Base-by-base conservation (phyloP, 306 rosid species). In the Clitoria ternatea region DNA sequence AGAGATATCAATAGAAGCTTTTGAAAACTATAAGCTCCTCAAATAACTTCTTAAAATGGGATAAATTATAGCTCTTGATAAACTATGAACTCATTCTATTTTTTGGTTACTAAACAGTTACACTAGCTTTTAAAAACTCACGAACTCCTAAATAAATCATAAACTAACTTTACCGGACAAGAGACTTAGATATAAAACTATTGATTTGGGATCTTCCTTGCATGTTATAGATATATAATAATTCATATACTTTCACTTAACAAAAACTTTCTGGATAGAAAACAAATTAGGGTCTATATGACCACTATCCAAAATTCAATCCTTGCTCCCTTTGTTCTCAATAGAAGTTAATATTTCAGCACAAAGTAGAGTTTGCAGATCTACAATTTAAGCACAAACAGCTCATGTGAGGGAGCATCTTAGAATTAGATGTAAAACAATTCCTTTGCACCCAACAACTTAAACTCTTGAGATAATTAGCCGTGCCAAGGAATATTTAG, bases 401-500 rank as follows among this genome's bases (percentile, higher is more conserved):
- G 54, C n/a, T 55, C 40, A 24, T 20, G 32, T 40, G 13, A 24
- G 20, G 23, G 65, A 20, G 18, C 55, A 17, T 42, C 1, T 42
- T 42, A 27, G 29, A 55, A 1, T 42, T 42, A 27, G 29, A 55
- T 40, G 27, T 42, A 35, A 60, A 71, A 60, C 24, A 49, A 47
- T 47, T 60, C n/a, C 44, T 32, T 15, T 40, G 18, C 37, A 32
- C 60, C 37, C n/a, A 72, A 32, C 14, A 13, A 8, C 39, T 72
- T 43, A 7, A 44, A 45, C 26, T 8, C 13, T 60, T 59, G n/a
- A 44, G 37, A 32, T 3, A 43, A 20, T 27, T 27, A 12, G 35
- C 47, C 57, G 19, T 32, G 23, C 27, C 43, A 72, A 74, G 12
- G 71, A 33, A 70, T 71, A 32, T 54, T 26, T 42, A 69, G 37